These are phyloP conservation scores for Kodamaea nitidulidarum DNA, from an alignment of 805 yeast genomes.

Conservation along the genomic window DNA sequence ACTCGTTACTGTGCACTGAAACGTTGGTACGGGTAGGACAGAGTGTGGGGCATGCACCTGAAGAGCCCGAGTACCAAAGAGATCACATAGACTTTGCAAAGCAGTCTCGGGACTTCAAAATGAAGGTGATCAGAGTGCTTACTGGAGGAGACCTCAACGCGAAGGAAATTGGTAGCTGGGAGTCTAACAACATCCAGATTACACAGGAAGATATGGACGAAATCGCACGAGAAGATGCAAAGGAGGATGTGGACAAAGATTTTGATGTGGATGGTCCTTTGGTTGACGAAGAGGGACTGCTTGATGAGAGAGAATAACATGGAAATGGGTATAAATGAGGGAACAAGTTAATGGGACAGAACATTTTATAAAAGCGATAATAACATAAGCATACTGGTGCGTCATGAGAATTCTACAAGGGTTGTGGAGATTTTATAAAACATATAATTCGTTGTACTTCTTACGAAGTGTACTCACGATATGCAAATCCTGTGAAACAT, in stretches of 20 bases:
- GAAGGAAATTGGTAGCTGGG: slow-evolving; percentile 36
- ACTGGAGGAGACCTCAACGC: slow-evolving; percentile 51
- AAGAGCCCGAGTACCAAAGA: slow-evolving; percentile 46
- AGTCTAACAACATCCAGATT: slow-evolving; percentile 26
- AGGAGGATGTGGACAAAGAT: slow-evolving; percentile 10
- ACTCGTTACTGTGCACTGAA: slow-evolving; percentile 68
- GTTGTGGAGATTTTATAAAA: too few relatives aligned
- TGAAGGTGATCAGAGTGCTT: slow-evolving; percentile 51
- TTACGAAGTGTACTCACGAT: too few relatives aligned
- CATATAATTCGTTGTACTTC: too few relatives aligned
- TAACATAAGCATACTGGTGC: too few relatives aligned
- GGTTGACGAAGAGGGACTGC: slow-evolving; percentile 18
- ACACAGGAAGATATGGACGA: slow-evolving; percentile 11
- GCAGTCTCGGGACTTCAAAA: slow-evolving; percentile 43
- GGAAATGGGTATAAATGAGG: too few relatives aligned
- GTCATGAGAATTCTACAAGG: too few relatives aligned
- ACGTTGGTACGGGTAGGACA: slow-evolving; percentile 87
- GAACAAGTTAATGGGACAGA: too few relatives aligned
- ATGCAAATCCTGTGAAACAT: too few relatives aligned
- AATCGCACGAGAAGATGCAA: background rate
- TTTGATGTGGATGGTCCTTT: slow-evolving; percentile 13
- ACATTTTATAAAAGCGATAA: too few relatives aligned
- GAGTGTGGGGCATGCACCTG: slow-evolving; percentile 76
- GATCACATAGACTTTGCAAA: slow-evolving; percentile 42
- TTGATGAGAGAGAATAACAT: background rate